phyloP scores from a whole-genome alignment of 176 grass and related monocot species.

The Oryza brachyantha region DNA sequence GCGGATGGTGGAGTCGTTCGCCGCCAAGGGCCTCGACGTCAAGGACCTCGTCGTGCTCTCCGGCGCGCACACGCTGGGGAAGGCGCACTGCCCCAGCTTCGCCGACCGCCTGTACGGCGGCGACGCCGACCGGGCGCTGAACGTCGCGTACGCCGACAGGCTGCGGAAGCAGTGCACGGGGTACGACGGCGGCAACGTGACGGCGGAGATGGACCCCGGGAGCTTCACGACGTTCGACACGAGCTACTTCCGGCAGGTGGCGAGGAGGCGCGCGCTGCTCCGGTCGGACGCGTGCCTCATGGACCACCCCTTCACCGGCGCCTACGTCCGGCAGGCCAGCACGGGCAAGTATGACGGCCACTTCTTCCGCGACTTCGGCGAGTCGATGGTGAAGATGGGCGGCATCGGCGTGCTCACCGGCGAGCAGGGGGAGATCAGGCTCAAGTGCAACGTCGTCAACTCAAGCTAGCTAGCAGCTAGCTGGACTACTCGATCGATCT shows the following conservation, averaged over 20 bases:
- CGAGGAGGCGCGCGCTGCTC: slow-evolving; percentile 42
- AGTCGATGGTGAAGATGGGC: slow-evolving; percentile 52
- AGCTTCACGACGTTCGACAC: slow-evolving; percentile 66
- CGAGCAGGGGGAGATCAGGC: slow-evolving; percentile 38
- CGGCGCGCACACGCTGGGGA: slow-evolving; percentile 56
- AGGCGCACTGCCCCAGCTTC: slow-evolving; percentile 27
- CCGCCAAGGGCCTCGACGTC: slow-evolving; percentile 27
- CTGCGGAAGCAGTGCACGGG: slow-evolving; percentile 35
- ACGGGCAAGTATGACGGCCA: slow-evolving; percentile 7
- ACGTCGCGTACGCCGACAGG: slow-evolving; percentile 43
- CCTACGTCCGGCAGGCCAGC: slow-evolving; percentile 40
- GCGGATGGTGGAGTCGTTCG: slow-evolving; percentile 29
- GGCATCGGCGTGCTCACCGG: slow-evolving; percentile 40
- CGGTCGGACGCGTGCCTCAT: slow-evolving; percentile 51
- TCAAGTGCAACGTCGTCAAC: slow-evolving; percentile 42
- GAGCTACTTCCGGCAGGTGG: slow-evolving; percentile 50
- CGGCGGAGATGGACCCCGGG: slow-evolving; percentile 62
- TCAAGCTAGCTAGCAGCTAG: neutral
- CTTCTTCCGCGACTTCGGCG: slow-evolving; percentile 44
- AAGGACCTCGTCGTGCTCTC: slow-evolving; percentile 54
- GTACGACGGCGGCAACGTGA: slow-evolving; percentile 6
- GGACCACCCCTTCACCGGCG: slow-evolving; percentile 30
- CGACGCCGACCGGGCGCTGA: slow-evolving; percentile 33
- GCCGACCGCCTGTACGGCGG: slow-evolving; percentile 41
- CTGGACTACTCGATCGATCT: too few relatives aligned